Evolutionary conservation across 2,329 filamentous ascomycete genomes (phyloP).

Genomic region (Berkeleyomyces basicola): DNA sequence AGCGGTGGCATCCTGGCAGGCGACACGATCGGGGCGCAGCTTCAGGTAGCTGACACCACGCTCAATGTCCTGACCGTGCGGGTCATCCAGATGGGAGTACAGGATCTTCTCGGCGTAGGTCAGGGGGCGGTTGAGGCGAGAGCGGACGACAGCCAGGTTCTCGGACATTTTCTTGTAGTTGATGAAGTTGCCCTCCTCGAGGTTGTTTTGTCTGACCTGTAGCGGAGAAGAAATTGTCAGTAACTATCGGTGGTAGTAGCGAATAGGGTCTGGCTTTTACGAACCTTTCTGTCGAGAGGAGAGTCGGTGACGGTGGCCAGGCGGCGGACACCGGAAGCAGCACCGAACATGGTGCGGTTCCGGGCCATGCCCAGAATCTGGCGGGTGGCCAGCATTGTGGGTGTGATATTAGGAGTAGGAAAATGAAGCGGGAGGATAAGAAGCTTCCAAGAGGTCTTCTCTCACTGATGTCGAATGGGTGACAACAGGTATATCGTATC

Average conservation of each 20-base stretch:
- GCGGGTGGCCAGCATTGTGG: conserved; percentile 50
- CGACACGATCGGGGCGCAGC: conserved; percentile 90
- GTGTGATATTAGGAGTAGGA: conserved; percentile 1
- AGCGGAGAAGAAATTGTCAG: background rate
- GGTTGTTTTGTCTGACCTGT: conserved; percentile 84
- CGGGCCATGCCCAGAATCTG: conserved; percentile 53
- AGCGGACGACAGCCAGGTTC: conserved; percentile 81
- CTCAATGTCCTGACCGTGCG: conserved; percentile 89
- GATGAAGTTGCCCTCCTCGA: conserved; percentile 92
- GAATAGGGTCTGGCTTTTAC: background rate
- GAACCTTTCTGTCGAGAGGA: conserved; percentile 75
- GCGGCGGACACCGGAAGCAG: conserved; percentile 46
- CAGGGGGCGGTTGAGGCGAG: conserved; percentile 78
- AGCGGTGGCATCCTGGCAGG: conserved; percentile 97
- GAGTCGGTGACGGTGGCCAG: conserved; percentile 79
- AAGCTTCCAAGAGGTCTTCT: background rate
- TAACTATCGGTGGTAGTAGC: background rate
- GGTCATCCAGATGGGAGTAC: conserved; percentile 96
- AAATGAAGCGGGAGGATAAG: background rate
- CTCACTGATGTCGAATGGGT: conserved; percentile 5
- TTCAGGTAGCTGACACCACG: conserved; percentile 91
- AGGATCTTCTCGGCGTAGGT: conserved; percentile 97
- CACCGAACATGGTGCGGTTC: conserved; percentile 36
- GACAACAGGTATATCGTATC: conserved; percentile 5
- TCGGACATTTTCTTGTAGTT: conserved; percentile 99